phyloP scores from a whole-genome alignment of 805 yeast genomes.

The Brettanomyces custersianus region DNA sequence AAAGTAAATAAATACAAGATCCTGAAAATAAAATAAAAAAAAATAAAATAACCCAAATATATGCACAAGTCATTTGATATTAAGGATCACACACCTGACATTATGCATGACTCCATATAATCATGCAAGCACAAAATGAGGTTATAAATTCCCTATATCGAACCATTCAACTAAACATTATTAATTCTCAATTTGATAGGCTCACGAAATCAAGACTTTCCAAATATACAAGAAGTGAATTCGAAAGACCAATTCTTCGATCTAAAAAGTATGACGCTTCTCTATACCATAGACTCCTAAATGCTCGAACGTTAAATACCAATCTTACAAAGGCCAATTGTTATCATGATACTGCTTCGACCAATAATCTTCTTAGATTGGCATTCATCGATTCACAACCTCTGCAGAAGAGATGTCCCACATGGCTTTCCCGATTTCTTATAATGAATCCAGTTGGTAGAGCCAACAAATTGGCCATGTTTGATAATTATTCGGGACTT shows the following conservation, averaged over 20 bases:
- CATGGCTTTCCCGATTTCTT: conserved; percentile 4
- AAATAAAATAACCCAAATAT: no score
- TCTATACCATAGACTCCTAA: conserved; percentile 3
- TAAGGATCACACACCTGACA: no score
- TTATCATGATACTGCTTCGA: not conserved
- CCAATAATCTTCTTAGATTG: not conserved
- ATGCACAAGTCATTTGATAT: no score
- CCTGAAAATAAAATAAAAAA: no score
- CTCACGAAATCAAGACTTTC: conserved; percentile 1
- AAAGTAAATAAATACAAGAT: no score
- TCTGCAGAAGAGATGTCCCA: not conserved
- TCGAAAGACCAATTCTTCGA: not conserved
- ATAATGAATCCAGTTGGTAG: not conserved
- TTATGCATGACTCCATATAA: no score
- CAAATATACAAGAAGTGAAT: not conserved
- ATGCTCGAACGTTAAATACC: no score
- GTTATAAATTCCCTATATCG: not conserved
- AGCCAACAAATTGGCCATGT: not conserved
- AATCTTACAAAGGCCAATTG: not conserved
- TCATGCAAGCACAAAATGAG: no score
- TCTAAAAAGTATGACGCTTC: not conserved
- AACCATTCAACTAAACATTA: not conserved
- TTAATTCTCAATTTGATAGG: not conserved
- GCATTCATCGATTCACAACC: conserved; percentile 1
- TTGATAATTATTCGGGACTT: not conserved